Evolutionary conservation across 2,329 filamentous ascomycete species (phyloP), one percentile per base, ranked within the genome.

Genomic region (Xylaria sp.): DNA sequence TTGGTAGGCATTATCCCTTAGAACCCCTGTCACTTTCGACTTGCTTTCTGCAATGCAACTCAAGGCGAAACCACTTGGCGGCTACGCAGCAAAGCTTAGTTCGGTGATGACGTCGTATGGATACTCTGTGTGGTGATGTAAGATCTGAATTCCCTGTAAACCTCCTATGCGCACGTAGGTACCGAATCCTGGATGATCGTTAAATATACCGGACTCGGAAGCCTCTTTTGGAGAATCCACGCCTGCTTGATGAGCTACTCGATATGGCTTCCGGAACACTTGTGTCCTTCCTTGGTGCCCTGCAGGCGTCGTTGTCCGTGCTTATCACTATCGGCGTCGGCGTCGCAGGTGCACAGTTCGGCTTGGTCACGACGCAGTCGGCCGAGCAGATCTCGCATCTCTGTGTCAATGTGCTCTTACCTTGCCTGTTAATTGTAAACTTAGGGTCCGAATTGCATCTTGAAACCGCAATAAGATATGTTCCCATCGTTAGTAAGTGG

Each of bases 261-360:
- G 49, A 51, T 16, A 61, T 58, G 50, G 18, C 55, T 18, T 62
- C 57, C 2, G 59, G 55, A 45, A 24, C 57, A 17, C 55, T 57
- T n/a, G 37, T 71, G 52, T 55, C 55, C 48, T 67, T 68, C 29
- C 53, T 69, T 11, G 66, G 66, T 7, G 68, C 64, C 40, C 39
- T 69, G 7, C 66, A 71, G 43, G 67, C 66, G 1, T 64, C 61
- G 4, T 34, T 70, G 40, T 69, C 67, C 1, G 66, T 70, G 7
- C 45, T 70, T 5, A 50, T 71, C 24, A 68, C 65, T 2, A 63
- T 71, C 19, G 16, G 43, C 5, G 66, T 57, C 22, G 69, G 69
- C 16, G 58, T 66, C 16, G 42, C 56, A 13, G 59, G 61, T 7
- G 61, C 63, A 20, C 60, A 62, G 37, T 62, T 63, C 22, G 50